phyloP scores from a whole-genome alignment of 805 yeast genomes.

The Suhomyces emberorum region DNA sequence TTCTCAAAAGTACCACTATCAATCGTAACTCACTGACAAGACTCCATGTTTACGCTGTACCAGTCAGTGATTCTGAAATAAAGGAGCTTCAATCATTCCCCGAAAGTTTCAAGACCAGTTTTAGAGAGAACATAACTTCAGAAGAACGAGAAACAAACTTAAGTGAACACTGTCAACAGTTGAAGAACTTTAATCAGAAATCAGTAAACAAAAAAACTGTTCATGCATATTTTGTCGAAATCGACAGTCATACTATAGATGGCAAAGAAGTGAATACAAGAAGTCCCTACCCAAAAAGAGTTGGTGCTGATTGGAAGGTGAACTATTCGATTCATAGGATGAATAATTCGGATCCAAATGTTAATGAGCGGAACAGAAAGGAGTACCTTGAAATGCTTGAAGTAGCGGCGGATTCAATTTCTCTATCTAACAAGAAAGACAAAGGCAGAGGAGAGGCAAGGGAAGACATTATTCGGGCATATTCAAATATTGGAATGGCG shows the following conservation, averaged over 20 bases:
- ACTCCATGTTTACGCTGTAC: constrained; percentile 29
- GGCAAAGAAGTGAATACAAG: constrained; percentile 10
- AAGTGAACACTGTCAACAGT: constrained; percentile 20
- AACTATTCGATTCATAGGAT: constrained; percentile 13
- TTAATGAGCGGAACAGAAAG: constrained; percentile 2
- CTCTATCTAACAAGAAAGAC: constrained; percentile 1
- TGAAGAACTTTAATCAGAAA: constrained; percentile 22
- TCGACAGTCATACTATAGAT: constrained; percentile 17
- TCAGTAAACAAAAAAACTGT: constrained; percentile 16
- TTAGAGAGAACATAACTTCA: constrained; percentile 22
- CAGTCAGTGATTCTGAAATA: constrained; percentile 21
- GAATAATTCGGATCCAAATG: background rate
- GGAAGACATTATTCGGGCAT: constrained; percentile 18
- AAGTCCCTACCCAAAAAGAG: constrained; percentile 23
- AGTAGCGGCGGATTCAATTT: constrained; percentile 6
- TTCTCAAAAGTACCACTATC: constrained; percentile 15
- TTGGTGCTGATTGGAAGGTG: constrained; percentile 20
- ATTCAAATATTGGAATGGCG: constrained; percentile 25
- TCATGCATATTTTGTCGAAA: constrained; percentile 20
- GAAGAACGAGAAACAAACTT: constrained; percentile 23
- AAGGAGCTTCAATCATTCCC: constrained; percentile 24
- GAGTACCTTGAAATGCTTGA: constrained; percentile 8
- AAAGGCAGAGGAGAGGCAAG: constrained; percentile 2
- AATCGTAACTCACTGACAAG: constrained; percentile 7
- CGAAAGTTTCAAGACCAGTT: constrained; percentile 27